Evolutionary conservation across 768 basidiomycete species (phyloP).

Genomic region (Tephrocybe rancida): DNA sequence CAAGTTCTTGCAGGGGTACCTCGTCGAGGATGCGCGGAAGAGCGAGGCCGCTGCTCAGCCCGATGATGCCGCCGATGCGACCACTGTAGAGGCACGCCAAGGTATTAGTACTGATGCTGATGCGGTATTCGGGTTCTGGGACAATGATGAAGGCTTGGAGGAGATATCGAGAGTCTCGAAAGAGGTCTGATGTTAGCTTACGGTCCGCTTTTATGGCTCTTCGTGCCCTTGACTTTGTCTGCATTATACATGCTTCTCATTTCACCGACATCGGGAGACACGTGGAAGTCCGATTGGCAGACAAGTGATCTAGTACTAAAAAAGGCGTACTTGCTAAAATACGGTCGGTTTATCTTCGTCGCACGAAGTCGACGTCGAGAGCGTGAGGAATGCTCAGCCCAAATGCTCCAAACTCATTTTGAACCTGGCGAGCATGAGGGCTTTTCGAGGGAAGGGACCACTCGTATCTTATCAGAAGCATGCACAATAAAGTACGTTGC

Average conservation of each 20-base stretch:
- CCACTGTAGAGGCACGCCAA: conserved; percentile 3
- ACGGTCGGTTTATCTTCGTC: conserved; percentile 7
- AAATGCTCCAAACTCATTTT: conserved; percentile 37
- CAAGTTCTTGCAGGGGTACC: conserved; percentile 35
- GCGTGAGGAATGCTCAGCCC: conserved; percentile 35
- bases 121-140: conserved; percentile 58
- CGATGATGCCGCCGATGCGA: conserved; percentile 18
- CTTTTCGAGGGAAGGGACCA: conserved; percentile 32
- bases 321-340: neutral
- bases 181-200: conserved; percentile 35
- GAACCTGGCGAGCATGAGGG: conserved; percentile 24
- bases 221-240: neutral
- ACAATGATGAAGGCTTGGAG: conserved; percentile 70
- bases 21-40: conserved; percentile 19
- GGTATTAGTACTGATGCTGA: conserved; percentile 14
- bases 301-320: too few relatives aligned
- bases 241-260: neutral
- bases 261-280: neutral
- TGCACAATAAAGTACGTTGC: conserved; percentile 34
- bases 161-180: conserved; percentile 72
- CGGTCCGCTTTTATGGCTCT: neutral
- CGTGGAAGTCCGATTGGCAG: too few relatives aligned
- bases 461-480: conserved; percentile 34
- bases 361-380: conserved; percentile 29
- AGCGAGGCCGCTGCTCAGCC: conserved; percentile 15